Evolutionary conservation across 768 basidiomycete genomes (phyloP).

Genomic region (Glaciozyma martinii): DNA sequence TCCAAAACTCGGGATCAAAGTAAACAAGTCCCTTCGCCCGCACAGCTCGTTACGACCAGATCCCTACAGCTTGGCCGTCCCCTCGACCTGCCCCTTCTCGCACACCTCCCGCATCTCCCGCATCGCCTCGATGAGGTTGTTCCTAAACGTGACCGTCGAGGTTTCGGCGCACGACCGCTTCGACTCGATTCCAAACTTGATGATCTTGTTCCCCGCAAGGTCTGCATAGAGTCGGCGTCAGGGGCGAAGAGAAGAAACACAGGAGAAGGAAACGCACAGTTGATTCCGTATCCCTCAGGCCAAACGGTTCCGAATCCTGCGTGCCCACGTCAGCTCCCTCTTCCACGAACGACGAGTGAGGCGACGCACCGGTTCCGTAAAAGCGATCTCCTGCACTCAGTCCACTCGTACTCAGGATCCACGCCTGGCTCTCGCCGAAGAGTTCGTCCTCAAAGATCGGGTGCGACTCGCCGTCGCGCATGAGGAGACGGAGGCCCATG

Average conservation of each 20-base stretch:
- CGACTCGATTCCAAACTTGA: conserved; percentile 91
- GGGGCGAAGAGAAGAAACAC: background rate
- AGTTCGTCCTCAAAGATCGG: conserved; percentile 67
- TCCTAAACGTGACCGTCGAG: conserved; percentile 61
- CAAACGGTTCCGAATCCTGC: conserved; percentile 66
- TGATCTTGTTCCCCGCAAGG: conserved; percentile 61
- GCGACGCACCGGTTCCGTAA: conserved; percentile 56
- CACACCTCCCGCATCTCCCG: conserved; percentile 60
- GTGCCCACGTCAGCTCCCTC: too few species aligned
- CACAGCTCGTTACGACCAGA: too few species aligned
- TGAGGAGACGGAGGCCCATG: conserved; percentile 66
- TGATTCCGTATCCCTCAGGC: conserved; percentile 85
- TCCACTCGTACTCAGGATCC: conserved; percentile 85
- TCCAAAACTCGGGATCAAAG: too few species aligned
- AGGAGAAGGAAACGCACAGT: conserved; percentile 54
- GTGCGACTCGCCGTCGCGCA: conserved; percentile 52
- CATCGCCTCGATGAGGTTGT: conserved; percentile 54
- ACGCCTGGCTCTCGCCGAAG: conserved; percentile 63
- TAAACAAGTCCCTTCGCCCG: too few species aligned
- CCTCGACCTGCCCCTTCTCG: conserved; percentile 33
- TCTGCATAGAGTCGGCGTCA: conserved; percentile 53
- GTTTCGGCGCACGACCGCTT: conserved; percentile 63
- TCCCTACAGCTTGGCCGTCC: background rate
- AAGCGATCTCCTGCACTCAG: conserved; percentile 77
- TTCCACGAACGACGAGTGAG: too few species aligned